These are phyloP conservation scores for Apium graveolens DNA, from an alignment of 129 eudicot species.

Conservation along the genomic window DNA sequence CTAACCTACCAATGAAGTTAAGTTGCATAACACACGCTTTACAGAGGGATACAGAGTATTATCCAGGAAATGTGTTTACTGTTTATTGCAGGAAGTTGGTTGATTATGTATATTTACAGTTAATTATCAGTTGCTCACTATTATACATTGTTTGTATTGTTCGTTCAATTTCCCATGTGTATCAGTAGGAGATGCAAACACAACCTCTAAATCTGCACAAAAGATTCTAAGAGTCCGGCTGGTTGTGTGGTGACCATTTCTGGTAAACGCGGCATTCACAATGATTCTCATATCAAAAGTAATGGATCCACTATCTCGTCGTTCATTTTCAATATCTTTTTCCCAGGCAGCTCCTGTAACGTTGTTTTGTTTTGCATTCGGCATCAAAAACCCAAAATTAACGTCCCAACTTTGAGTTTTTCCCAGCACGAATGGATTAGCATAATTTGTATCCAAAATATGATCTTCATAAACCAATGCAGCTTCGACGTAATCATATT, in stretches of 20 bases:
- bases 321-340: not conserved
- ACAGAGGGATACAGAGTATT: too few species aligned
- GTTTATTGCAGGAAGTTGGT: too few species aligned
- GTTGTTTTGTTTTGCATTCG: not conserved
- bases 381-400: not conserved
- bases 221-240: not conserved
- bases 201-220: conserved; percentile 18
- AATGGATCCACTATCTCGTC: not conserved
- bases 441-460: not conserved
- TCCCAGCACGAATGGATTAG: not conserved
- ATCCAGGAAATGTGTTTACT: too few species aligned
- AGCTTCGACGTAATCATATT: not conserved
- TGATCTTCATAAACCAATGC: conserved; percentile 10
- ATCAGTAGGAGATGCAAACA: not conserved
- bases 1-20: not conserved
- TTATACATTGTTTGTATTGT: not conserved
- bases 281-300: conserved; percentile 7
- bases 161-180: not conserved
- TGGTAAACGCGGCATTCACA: not conserved
- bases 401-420: not conserved
- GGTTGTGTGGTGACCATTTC: not conserved
- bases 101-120: not conserved
- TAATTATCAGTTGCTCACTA: not conserved
- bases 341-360: not conserved
- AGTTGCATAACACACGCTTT: too few species aligned